Evolutionary conservation across 768 basidiomycete genomes (phyloP).

Genomic region (Suillus clintonianus): DNA sequence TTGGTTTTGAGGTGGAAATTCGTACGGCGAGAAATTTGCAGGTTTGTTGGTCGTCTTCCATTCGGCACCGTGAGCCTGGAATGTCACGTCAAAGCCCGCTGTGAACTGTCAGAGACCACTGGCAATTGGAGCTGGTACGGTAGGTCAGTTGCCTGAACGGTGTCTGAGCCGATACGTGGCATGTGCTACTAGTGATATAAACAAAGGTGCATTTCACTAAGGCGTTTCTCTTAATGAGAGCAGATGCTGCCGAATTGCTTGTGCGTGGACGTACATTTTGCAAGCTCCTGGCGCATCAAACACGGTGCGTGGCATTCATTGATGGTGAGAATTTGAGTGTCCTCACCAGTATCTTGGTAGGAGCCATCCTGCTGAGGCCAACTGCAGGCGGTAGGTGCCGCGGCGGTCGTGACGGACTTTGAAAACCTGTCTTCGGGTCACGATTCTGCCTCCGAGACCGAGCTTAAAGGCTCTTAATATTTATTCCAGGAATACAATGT

Average conservation of each 20-base stretch:
- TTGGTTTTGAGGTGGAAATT: too few relatives aligned
- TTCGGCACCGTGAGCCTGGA: background rate
- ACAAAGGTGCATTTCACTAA: too few relatives aligned
- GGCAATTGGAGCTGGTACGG: background rate
- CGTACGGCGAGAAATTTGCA: background rate
- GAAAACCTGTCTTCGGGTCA: too few relatives aligned
- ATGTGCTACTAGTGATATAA: too few relatives aligned
- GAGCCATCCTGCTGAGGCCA: too few relatives aligned
- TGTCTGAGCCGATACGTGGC: too few relatives aligned
- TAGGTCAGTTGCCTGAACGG: background rate
- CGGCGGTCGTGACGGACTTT: constrained; percentile 8
- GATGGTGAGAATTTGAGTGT: constrained; percentile 56
- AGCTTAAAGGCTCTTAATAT: too few relatives aligned
- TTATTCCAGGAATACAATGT: background rate
- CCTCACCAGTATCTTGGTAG: constrained; percentile 13
- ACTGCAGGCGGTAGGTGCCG: too few relatives aligned
- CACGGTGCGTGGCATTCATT: constrained; percentile 61
- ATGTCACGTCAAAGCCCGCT: background rate
- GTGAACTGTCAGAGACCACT: background rate
- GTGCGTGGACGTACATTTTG: constrained; percentile 53
- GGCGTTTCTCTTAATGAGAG: too few relatives aligned
- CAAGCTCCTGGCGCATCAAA: constrained; percentile 24
- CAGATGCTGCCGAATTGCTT: too few relatives aligned
- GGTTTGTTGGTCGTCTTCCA: background rate
- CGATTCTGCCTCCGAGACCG: too few relatives aligned